Evolutionary conservation across 2,329 filamentous ascomycete species (phyloP).

Genomic region (Fusarium anguioides): DNA sequence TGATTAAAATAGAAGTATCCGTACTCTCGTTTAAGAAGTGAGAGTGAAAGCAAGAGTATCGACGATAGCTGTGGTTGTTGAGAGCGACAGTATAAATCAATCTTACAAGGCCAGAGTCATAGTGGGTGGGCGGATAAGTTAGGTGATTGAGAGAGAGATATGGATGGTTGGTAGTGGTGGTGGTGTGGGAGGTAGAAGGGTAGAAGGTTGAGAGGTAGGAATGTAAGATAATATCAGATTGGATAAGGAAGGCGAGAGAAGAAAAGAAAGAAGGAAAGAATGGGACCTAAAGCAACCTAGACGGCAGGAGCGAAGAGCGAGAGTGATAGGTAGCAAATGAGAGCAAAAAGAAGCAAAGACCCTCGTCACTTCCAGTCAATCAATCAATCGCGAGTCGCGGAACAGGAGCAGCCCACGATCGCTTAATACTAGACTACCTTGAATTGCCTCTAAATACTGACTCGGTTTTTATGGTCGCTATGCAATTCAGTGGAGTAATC

Average conservation of each 20-base stretch:
- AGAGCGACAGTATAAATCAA: conserved; percentile 25
- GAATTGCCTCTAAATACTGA: no score
- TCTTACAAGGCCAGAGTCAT: not conserved
- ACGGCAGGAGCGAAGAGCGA: not conserved
- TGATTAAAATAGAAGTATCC: not conserved
- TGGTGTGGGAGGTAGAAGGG: no score
- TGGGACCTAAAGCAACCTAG: conserved; percentile 8
- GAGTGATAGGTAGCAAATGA: not conserved
- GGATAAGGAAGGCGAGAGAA: conserved; percentile 17
- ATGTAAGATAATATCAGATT: not conserved
- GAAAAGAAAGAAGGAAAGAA: conserved; percentile 29
- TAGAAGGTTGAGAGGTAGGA: no score
- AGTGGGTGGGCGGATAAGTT: not conserved
- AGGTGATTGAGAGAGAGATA: not conserved
- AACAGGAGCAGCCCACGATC: conserved; percentile 38
- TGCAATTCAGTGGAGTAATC: conserved; percentile 33
- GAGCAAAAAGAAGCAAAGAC: not conserved
- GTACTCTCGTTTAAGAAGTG: not conserved
- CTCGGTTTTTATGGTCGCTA: conserved; percentile 32
- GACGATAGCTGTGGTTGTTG: not conserved
- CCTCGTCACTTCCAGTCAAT: not conserved
- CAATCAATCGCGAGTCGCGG: conserved; percentile 11
- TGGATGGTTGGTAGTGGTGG: no score
- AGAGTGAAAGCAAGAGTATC: not conserved
- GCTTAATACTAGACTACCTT: conserved; percentile 37